Percentiles rank a stretch among this genome's conserved stretches.
phyloP scores from a whole-genome alignment of 768 basidiomycete species.

The Leucocoprinus birnbaumii region DNA sequence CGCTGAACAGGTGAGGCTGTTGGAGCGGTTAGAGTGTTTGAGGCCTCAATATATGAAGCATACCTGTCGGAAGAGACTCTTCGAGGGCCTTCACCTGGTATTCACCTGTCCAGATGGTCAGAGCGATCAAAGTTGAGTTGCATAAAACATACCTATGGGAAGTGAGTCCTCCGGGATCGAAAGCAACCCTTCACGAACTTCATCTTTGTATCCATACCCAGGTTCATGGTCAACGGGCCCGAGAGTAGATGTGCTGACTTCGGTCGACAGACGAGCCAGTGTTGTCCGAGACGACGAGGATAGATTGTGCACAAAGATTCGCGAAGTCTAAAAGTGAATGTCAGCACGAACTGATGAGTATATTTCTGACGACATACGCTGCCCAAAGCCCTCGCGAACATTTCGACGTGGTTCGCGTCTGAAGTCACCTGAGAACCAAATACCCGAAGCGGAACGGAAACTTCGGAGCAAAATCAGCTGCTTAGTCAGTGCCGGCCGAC shows the following conservation, averaged over 20 bases:
- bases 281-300: neutral
- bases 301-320: neutral
- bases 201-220: too few species aligned
- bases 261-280: constrained; percentile 8
- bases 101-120: too few species aligned
- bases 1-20: constrained; percentile 30
- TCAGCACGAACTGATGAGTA: neutral
- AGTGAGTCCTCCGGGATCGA: too few species aligned
- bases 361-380: constrained; percentile 7
- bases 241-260: neutral
- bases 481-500: constrained; percentile 30
- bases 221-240: neutral
- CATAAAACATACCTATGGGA: too few species aligned
- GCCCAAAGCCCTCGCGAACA: constrained; percentile 14
- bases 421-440: constrained; percentile 18
- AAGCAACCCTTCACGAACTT: too few species aligned
- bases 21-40: neutral
- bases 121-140: too few species aligned
- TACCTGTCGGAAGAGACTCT: constrained; percentile 8
- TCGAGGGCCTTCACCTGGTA: too few species aligned
- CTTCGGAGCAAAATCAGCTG: constrained; percentile 16
- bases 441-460: constrained; percentile 15
- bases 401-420: neutral
- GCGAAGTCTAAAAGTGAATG: neutral
- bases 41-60: neutral